phyloP scores from a whole-genome alignment of 2,329 filamentous ascomycete species.

The Phialophora macrospora region DNA sequence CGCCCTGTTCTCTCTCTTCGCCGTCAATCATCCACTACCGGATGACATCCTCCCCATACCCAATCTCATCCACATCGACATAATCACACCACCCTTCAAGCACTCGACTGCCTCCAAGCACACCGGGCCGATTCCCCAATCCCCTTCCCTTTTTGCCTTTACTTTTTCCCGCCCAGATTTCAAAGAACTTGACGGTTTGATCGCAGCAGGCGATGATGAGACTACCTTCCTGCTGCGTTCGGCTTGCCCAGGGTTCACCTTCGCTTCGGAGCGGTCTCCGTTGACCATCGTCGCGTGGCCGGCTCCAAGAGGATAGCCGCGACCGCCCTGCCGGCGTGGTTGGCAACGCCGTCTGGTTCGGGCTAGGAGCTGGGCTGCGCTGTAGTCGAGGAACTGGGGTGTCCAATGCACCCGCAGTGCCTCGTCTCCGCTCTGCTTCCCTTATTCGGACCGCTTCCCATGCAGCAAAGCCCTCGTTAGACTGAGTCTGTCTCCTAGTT shows the following conservation, averaged over 20 bases:
- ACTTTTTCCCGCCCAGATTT: conserved; percentile 77
- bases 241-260: conserved; percentile 60
- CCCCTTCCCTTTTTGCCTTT: conserved; percentile 59
- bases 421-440: conserved; percentile 19
- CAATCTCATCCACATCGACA: conserved; percentile 67
- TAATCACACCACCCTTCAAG: conserved; percentile 76
- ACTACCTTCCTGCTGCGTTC: conserved; percentile 73
- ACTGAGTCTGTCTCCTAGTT: conserved; percentile 19
- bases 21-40: conserved; percentile 54
- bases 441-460: conserved; percentile 34
- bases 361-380: conserved; percentile 23
- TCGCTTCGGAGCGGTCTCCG: conserved; percentile 45
- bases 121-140: conserved; percentile 51
- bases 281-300: conserved; percentile 14
- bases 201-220: conserved; percentile 92
- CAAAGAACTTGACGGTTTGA: conserved; percentile 91
- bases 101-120: conserved; percentile 82
- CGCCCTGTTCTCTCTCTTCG: neutral
- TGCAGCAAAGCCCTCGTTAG: conserved; percentile 29
- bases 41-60: conserved; percentile 62
- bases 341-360: conserved; percentile 12
- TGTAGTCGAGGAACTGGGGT: conserved; percentile 6
- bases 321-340: neutral
- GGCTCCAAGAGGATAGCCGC: conserved; percentile 14
- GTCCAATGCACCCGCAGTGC: neutral